Evolutionary conservation across 2,329 filamentous ascomycete species (phyloP).

Genomic region (Emmonsia crescens): DNA sequence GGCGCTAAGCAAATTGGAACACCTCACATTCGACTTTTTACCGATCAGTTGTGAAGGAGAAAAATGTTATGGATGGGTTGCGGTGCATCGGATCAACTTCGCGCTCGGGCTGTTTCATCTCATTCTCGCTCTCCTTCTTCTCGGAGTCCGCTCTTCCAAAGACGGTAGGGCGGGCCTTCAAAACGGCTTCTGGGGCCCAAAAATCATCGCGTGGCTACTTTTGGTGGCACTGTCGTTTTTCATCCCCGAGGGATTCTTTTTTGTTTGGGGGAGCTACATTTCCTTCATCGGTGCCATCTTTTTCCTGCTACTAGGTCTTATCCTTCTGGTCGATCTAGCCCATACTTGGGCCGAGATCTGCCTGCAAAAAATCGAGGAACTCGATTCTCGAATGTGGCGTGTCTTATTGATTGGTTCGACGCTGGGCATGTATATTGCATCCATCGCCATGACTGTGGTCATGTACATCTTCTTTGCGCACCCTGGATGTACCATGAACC

Average conservation of each 20-base stretch:
- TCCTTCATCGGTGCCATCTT: slow-evolving; percentile 79
- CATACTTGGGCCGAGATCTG: slow-evolving; percentile 98
- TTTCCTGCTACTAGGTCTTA: slow-evolving; percentile 83
- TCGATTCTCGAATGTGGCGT: slow-evolving; percentile 76
- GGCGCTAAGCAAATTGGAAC: slow-evolving; percentile 91
- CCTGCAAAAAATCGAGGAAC: slow-evolving; percentile 81
- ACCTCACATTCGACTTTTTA: slow-evolving; percentile 89
- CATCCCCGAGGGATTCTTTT: slow-evolving; percentile 89
- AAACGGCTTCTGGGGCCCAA: slow-evolving; percentile 98
- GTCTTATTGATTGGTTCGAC: slow-evolving; percentile 83
- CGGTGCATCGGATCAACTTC: slow-evolving; percentile 96
- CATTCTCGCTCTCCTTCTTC: slow-evolving; percentile 68
- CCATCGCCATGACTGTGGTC: slow-evolving; percentile 84
- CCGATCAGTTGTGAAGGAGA: slow-evolving; percentile 86
- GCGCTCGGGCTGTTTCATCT: slow-evolving; percentile 90
- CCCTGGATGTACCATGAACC: slow-evolving; percentile 83
- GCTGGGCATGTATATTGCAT: slow-evolving; percentile 82
- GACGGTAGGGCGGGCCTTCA: slow-evolving; percentile 80
- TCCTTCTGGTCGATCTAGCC: slow-evolving; percentile 86
- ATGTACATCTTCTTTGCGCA: slow-evolving; percentile 95
- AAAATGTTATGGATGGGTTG: slow-evolving; percentile 89
- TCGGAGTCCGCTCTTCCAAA: slow-evolving; percentile 79
- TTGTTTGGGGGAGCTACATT: slow-evolving; percentile 92
- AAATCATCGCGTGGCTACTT: slow-evolving; percentile 77
- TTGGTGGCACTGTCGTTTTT: slow-evolving; percentile 88